Conservation (phyloP, 345 rosid genomes). For the Psidium friedrichsthalianum region DNA sequence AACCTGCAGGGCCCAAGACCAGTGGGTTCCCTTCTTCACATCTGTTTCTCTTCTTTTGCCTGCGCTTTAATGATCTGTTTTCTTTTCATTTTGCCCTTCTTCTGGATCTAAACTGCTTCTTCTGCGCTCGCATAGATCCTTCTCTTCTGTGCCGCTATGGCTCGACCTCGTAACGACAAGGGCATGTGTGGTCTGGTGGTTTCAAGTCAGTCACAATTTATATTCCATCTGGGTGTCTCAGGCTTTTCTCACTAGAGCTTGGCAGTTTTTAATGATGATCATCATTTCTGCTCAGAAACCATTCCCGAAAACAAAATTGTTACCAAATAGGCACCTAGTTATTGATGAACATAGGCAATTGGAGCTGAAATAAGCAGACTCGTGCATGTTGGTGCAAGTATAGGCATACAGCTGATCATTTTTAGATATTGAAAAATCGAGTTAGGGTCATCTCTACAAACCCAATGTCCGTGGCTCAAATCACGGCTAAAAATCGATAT, state of each 20-base stretch:
- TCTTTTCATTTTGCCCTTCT: background rate
- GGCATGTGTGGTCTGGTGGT: background rate
- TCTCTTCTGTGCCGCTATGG: background rate
- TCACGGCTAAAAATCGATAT: too few species aligned
- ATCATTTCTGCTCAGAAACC: background rate
- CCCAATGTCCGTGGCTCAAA: background rate
- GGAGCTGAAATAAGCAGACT: background rate
- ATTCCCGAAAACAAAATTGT: too few species aligned
- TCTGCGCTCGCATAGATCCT: background rate
- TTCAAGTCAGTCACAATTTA: background rate
- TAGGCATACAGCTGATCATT: background rate
- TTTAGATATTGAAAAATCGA: background rate
- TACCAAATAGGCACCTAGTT: too few species aligned
- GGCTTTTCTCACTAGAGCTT: background rate
- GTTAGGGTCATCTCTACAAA: background rate
- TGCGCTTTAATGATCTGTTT: background rate
- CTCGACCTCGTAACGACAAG: background rate
- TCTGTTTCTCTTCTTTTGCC: background rate
- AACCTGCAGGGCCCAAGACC: slow-evolving; percentile 9
- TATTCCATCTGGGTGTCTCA: background rate
- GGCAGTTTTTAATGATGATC: background rate
- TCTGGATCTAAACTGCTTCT: background rate
- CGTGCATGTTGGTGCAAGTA: background rate
- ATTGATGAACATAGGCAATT: too few species aligned
- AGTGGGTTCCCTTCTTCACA: background rate